Conservation (phyloP, 805 yeast species). For the Lachancea sp. region DNA sequence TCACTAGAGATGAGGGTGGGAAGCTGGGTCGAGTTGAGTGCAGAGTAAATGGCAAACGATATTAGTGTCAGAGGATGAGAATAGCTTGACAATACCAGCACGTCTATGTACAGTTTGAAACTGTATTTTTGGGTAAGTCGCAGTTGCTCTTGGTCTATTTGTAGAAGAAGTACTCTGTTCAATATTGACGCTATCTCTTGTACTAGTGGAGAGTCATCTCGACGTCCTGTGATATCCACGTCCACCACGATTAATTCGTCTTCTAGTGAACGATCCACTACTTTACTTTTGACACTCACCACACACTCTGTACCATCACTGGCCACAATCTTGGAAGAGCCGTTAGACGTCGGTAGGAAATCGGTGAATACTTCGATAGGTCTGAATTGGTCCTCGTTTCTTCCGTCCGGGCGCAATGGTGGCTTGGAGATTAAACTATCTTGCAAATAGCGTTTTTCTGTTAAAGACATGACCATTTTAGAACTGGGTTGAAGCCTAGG, state of each 20-base stretch:
- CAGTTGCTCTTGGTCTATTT: constrained; percentile 46
- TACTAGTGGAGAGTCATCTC: constrained; percentile 72
- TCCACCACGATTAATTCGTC: constrained; percentile 61
- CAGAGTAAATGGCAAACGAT: constrained; percentile 75
- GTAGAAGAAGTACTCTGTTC: constrained; percentile 22
- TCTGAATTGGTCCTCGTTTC: constrained; percentile 66
- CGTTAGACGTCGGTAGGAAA: constrained; percentile 82
- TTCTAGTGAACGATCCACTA: constrained; percentile 45
- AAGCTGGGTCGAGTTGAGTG: constrained; percentile 68
- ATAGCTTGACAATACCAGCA: constrained; percentile 66
- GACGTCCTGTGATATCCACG: constrained; percentile 69
- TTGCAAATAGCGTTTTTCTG: constrained; percentile 69
- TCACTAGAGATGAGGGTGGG: constrained; percentile 68
- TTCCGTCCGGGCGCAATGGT: constrained; percentile 79
- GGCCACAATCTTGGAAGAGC: constrained; percentile 80
- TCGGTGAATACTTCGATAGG: constrained; percentile 79
- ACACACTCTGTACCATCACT: constrained; percentile 92
- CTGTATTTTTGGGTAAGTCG: constrained; percentile 67
- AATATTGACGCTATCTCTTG: constrained; percentile 57
- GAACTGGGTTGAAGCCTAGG: neutral
- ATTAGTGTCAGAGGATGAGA: constrained; percentile 77
- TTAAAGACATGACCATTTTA: constrained; percentile 61
- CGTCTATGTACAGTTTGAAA: constrained; percentile 72
- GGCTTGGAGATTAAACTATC: constrained; percentile 60
- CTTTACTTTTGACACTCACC: constrained; percentile 83